phyloP scores from a whole-genome alignment of 2,329 filamentous ascomycete genomes.

The Hypoxylon sp. region DNA sequence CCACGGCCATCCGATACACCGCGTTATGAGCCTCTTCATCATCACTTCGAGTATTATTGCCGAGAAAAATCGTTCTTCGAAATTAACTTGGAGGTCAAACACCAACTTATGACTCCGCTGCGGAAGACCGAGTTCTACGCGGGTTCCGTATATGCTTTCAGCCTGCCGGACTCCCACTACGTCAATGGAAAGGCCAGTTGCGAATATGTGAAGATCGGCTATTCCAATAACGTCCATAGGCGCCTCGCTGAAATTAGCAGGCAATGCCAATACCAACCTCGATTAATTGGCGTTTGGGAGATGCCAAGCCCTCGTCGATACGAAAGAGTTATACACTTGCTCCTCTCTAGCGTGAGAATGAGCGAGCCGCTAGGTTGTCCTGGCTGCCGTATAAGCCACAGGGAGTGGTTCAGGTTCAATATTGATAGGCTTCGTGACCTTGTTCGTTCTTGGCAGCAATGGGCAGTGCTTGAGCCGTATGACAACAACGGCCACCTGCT shows the following conservation, averaged over 20 bases:
- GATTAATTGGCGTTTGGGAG: not conserved
- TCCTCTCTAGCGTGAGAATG: conserved; percentile 1
- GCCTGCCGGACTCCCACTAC: not conserved
- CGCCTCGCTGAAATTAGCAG: conserved; percentile 1
- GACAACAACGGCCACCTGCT: not conserved
- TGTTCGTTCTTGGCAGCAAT: not conserved
- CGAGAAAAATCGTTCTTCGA: not conserved
- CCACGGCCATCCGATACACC: not conserved
- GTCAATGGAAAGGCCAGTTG: not conserved
- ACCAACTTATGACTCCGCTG: not conserved
- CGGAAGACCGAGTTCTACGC: not conserved
- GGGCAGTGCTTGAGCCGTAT: conserved; percentile 1
- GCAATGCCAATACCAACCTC: not conserved
- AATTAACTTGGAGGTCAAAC: not conserved
- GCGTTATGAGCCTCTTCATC: not conserved
- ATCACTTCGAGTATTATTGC: not conserved
- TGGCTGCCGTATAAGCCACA: not conserved
- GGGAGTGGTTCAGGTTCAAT: conserved; percentile 3
- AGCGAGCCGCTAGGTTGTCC: not conserved
- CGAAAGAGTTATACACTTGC: not conserved
- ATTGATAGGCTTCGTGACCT: not conserved
- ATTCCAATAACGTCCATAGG: not conserved
- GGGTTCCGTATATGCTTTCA: not conserved
- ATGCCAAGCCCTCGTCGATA: not conserved
- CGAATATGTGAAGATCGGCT: conserved; percentile 4